A percentile compares a stretch with the other conserved stretches of the same genome.
These are phyloP conservation scores for Aegilops longissima DNA, from an alignment of 176 grass and related monocot species.

Conservation along the genomic window DNA sequence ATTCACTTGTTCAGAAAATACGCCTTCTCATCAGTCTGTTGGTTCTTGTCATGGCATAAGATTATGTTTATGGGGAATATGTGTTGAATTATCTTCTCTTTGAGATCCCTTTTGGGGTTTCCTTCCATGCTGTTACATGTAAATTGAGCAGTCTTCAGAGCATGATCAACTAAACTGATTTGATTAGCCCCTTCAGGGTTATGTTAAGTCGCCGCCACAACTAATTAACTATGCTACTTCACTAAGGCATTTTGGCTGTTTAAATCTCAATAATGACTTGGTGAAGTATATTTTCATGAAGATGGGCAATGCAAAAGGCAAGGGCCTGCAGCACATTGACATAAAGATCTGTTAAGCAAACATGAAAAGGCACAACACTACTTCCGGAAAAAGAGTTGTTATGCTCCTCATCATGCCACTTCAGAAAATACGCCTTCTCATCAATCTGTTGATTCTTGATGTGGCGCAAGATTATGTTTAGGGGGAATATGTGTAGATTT, in stretches of 20 bases:
- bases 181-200: background rate
- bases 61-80: background rate
- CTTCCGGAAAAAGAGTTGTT: background rate
- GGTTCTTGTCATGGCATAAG: background rate
- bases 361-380: background rate
- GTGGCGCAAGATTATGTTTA: background rate
- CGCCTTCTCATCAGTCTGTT: background rate
- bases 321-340: background rate
- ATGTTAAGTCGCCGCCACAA: background rate
- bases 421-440: background rate
- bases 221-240: background rate
- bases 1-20: background rate
- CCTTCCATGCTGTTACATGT: background rate
- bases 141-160: background rate
- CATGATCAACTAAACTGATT: background rate
- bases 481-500: background rate
- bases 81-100: background rate
- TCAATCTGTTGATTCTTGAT: background rate
- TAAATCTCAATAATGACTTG: background rate
- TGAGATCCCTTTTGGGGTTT: background rate
- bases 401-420: background rate
- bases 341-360: background rate
- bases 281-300: background rate
- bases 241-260: background rate
- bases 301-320: background rate